Evolutionary conservation across 2,329 filamentous ascomycete species (phyloP), one percentile per base, ranked within the genome.

Genomic region (Bimuria novae-zelandiae): DNA sequence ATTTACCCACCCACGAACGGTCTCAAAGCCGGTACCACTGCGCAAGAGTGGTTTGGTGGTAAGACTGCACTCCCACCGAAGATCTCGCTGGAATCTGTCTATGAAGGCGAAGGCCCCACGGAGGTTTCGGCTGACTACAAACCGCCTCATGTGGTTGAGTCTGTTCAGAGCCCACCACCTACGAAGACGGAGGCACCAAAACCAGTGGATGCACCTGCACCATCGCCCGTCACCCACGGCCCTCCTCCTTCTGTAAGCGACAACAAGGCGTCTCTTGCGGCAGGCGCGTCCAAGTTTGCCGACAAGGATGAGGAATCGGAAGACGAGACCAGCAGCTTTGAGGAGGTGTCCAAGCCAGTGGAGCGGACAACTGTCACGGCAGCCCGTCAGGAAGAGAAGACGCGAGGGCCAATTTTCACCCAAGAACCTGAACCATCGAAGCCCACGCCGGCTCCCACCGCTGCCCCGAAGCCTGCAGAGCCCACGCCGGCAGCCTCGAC

Each of bases 21-120:
- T 56, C 74, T 84, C 49, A 95, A 91, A 76, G 85, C 94, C 44
- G 92, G 89, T 54, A 84, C 96, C 69, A 89, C 86, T 51, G 84
- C 89, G 35, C 77, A 82, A 40, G 92, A 97, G 62, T 99, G 92
- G 92, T 82, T 96, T 48, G 81, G 82, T 12, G 94, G 94, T 59
- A 94, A 96, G 79, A 88, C 88, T 14, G 91, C 81, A 7, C 76
- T 95, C 36, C 92, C 94, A 7, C 82, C 92, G 55, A 97, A 96
- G 82, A 92, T 99, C 70, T 93, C 94, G 61, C 84, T 99, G 64
- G 92, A 95, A 75, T 92, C 89, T 65, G 75, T 97, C 42, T 97
- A 95, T 74, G 91, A 96, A 35, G 92, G 92, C 49, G 84, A 84
- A 57, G 89, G 87, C 5, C 86, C 91, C 3, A 85, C 89, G 64